Conservation (phyloP, 2,329 filamentous ascomycete species). For the Colletotrichum sp. region DNA sequence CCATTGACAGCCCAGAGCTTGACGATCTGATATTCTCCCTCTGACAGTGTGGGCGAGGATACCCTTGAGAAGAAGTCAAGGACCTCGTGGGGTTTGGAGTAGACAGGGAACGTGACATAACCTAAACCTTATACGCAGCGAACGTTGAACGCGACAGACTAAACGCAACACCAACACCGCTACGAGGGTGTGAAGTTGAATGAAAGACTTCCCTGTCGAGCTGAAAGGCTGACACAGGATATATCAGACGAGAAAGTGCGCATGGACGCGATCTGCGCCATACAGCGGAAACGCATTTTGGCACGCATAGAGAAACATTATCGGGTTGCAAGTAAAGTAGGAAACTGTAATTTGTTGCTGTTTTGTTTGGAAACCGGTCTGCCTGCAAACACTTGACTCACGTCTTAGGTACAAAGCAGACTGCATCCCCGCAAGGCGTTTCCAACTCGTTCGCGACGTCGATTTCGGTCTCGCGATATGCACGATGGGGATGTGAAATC, state of each 20-base stretch:
- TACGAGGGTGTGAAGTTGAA: background rate
- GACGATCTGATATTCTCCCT: background rate
- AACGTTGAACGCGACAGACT: too few relatives aligned
- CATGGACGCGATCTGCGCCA: background rate
- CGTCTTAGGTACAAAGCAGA: too few relatives aligned
- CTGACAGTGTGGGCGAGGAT: background rate
- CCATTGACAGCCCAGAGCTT: background rate
- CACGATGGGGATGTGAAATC: too few relatives aligned
- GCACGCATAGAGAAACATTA: background rate
- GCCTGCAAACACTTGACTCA: too few relatives aligned
- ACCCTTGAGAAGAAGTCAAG: background rate
- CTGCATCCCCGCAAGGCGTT: too few relatives aligned
- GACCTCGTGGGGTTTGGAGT: background rate
- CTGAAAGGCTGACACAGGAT: background rate
- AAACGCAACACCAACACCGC: too few relatives aligned
- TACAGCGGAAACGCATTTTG: too few relatives aligned
- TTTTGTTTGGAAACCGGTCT: too few relatives aligned
- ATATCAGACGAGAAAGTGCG: background rate
- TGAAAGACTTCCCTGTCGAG: slow-evolving; percentile 1
- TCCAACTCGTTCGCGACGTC: too few relatives aligned
- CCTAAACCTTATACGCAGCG: background rate
- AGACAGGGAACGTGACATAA: background rate
- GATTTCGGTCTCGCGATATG: too few relatives aligned
- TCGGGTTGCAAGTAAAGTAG: too few relatives aligned
- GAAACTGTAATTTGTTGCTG: too few relatives aligned